Evolutionary conservation across 495 filamentous ascomycete species (phyloP), one percentile per base, ranked within the genome.

Genomic region (Hypomontagnella submonticulosa): DNA sequence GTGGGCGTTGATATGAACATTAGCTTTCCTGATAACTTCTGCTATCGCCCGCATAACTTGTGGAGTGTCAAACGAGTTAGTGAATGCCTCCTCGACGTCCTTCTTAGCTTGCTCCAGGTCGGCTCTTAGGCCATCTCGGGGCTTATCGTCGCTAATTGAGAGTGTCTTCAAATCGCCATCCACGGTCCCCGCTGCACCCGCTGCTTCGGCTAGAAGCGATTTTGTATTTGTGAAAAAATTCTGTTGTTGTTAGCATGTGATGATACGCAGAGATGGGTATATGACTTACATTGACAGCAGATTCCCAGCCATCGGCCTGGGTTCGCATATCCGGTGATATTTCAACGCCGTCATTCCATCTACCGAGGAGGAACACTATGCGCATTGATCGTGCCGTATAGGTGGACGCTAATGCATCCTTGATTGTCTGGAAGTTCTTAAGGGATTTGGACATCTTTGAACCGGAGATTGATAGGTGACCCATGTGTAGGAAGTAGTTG

Each of bases 381-480:
- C 95, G 82, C 77, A 98, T 81, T 19, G 85, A 85, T 37, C 95
- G 85, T 0, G 95, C 79, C 0, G 91, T 97, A 83, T 91, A 97
- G 16, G 88, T 89, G 0, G 76, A 79, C 5, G 82, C 83, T 0
- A 99, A 80, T 0, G 93, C 92, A 67, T 95, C 90, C 7, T 90
- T 85, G 61, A 99, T 96, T 0, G 95, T 96, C n/a, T 90, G 92
- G 75, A 97, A 99, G 77, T 97, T 99, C 81, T 99, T 98, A 57
- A 98, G 74, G 4, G 86, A 90, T 76, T 98, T 97, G 46, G 88
- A 91, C 95, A 99, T 99, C 74, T 99, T 99, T 4, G 87, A 89
- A 0, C 95, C 94, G 34, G 87, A 82, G 57, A 99, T 97, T 16
- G 88, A 90, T 42, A 98, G 79, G 74, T 99, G 94, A 5, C 94